Base-by-base conservation (phyloP, 768 basidiomycete species). In the Pleurotus eryngii region DNA sequence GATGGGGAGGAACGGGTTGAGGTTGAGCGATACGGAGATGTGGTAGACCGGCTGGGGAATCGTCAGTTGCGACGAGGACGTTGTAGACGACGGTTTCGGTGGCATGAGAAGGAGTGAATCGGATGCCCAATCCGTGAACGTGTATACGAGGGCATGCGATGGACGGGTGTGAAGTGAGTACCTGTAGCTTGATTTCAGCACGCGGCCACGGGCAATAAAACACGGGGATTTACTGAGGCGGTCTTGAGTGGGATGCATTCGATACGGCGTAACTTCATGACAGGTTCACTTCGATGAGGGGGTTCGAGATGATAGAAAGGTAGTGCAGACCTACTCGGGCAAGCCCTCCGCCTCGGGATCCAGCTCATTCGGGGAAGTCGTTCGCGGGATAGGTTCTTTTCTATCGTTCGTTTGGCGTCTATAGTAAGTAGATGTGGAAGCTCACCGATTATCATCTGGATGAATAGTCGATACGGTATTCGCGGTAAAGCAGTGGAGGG, bases 1-100 rank as follows among this genome's bases (percentile, higher is more conserved):
- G 2, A 80, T 62, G 8, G 78, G 79, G 1, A 76, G 67, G 50
- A 80, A 77, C 2, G 79, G 80, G 57, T 76, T 75, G 15, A 80
- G 68, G 57, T 79, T 75, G 27, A 81, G 68, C 4, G 70, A 63
- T 1, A 76, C 75, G 4, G 73, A 67, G 35, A 81, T 74, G n/a
- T 72, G 71, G 56, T 78, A 79, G 14, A 76, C 50, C 1, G 78
- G 75, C 8, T 35, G 30, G 35, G 64, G 65, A 15, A 65, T 67
- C 15, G 57, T 60, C 12, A 63, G 47, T 11, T 62, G 57, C 8
- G 17, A 3, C 62, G 60, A 22, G 3, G 59, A 47, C 35, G 47
- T 20, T 15, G 42, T 26, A 15, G 47, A 51, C n/a, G 45, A 3
- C 9, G 50, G 38, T 8, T 27, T 57, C 12, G 73, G 74, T 1